Base-by-base conservation (phyloP, 805 yeast species). In the Lipomyces spencermartinsiae region DNA sequence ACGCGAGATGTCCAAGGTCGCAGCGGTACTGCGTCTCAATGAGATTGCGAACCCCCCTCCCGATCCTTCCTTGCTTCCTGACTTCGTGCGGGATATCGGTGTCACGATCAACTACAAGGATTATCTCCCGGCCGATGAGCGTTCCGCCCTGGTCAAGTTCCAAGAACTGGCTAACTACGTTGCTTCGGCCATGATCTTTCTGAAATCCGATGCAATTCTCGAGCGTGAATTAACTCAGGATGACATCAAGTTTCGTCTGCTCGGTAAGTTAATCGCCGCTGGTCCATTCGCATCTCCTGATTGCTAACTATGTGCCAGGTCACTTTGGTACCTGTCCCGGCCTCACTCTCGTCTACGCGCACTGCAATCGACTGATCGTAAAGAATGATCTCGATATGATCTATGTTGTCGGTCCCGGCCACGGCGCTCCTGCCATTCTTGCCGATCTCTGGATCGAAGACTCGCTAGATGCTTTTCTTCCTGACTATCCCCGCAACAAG, bases 251-350 rank as follows among this genome's bases (percentile, higher is more conserved):
- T 58, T 34, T 56, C 72, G 73, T 51, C 71, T 71, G 54, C 66
- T 71, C 46, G 73, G 73, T 68, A 35, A 6, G 66, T 58, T 19
- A 16, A 7, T 31, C 31, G 33, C 9, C 19, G 19, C 25, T 5
- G 4, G 16, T n/a, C 22, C 22, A 12, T 9, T 39, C 63, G 29
- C 29, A 4, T n/a, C 16, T 19, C 9, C 49, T 16, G 9, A 16
- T 14, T 60, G 29, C 51, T 43, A 19, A 16, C 37, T 19, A 22
- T 19, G 7, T 22, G 25, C 16, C 19, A 68, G 71, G 71, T n/a
- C 73, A 71, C 68, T 71, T 63, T 57, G 73, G 73, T 16, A 69
- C 73, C 59, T 69, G 72, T 65, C 72, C 73, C 25, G 73, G 73
- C n/a, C 70, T 69, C 19, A 66, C 63, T 29, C 68, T 71, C 60